Evolutionary conservation across 257 asterid species (phyloP), one percentile per base, ranked within the genome.

Genomic region (Prunella vulgaris): DNA sequence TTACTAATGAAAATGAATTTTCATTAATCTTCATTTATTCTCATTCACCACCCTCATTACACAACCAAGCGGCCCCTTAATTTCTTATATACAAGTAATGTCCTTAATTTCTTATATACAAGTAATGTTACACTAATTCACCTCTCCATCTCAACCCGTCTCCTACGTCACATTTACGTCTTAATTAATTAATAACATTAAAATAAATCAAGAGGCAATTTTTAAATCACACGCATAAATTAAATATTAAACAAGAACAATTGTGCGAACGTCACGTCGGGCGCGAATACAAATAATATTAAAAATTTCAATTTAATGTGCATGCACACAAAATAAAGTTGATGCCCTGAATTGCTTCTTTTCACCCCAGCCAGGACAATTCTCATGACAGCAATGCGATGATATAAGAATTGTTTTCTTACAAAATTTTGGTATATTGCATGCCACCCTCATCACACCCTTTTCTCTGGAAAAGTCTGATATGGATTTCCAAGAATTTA

Each of bases 381-480:
- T 28, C 10, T 18, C 65, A 49, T 54, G 71, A 66, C 60, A 54
- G 60, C 60, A 27, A 28, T n/a, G n/a, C n/a, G n/a, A n/a, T n/a
- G n/a, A n/a, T 48, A 46, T 35, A n/a, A n/a, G n/a, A n/a, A n/a
- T n/a, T n/a, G n/a, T n/a, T n/a, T n/a, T n/a, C n/a, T n/a, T n/a
- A n/a, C n/a, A n/a, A n/a, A n/a, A n/a, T n/a, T n/a, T n/a, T n/a
- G n/a, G n/a, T n/a, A n/a, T n/a, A n/a, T n/a, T n/a, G n/a, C n/a
- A n/a, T n/a, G n/a, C n/a, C n/a, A n/a, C n/a, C n/a, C n/a, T 57
- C 40, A 24, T 63, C 27, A 12, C 17, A 1, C 15, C 22, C 59
- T 5, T 54, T 60, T 14, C 13, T 63, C 14, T 64, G 76, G 73
- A 77, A 70, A 71, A 61, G 37, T 30, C n/a, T 75, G 72, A 70